Evolutionary conservation across 257 asterid genomes (phyloP).

Genomic region (Solanum lycopersicoides): DNA sequence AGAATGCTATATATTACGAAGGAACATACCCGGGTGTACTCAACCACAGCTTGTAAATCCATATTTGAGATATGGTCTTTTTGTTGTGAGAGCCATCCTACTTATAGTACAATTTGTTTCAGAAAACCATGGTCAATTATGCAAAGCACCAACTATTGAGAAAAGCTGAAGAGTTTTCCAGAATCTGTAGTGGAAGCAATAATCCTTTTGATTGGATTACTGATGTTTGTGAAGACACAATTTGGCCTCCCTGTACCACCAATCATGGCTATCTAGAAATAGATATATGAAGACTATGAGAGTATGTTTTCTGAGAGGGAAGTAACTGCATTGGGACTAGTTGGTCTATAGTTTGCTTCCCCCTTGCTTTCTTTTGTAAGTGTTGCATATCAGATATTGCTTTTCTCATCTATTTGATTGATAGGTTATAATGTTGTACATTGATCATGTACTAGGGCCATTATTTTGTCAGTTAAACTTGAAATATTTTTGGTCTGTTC

Average conservation of each 20-base stretch:
- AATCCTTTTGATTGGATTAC: not conserved
- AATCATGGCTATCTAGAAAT: not conserved
- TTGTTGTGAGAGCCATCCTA: not conserved
- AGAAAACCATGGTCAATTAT: not conserved
- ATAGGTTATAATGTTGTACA: not conserved
- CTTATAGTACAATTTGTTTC: not conserved
- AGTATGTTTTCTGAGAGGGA: not conserved
- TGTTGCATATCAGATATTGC: not conserved
- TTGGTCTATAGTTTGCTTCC: not conserved
- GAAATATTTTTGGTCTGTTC: not conserved
- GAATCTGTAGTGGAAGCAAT: not conserved
- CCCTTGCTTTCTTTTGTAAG: not conserved
- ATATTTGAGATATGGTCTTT: not conserved
- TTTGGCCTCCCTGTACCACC: not conserved
- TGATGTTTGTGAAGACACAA: not conserved
- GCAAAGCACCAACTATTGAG: not conserved
- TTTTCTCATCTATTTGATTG: not conserved
- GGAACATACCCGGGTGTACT: not conserved
- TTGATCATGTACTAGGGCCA: not conserved
- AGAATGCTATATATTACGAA: not conserved
- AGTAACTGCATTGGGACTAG: not conserved
- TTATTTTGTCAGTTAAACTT: not conserved
- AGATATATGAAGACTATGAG: not conserved
- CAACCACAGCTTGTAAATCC: not conserved
- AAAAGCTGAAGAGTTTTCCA: not conserved